A percentile compares a stretch with the other conserved stretches of the same genome.
phyloP scores from a whole-genome alignment of 2,329 filamentous ascomycete genomes.

The Alternaria consortialis region DNA sequence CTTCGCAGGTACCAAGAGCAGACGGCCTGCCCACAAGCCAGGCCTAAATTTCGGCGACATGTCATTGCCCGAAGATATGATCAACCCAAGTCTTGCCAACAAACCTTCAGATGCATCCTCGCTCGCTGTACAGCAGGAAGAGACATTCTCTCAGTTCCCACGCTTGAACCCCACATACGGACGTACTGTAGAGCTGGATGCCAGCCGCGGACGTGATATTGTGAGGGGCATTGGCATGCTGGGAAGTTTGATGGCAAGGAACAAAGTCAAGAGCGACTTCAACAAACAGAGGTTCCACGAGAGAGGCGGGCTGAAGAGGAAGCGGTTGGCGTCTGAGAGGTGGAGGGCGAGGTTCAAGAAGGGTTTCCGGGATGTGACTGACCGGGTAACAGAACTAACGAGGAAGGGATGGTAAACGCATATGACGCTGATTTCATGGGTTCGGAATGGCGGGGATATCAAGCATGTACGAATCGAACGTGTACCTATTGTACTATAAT shows the following conservation, averaged over 20 bases:
- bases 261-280: conserved; percentile 67
- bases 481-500: conserved; percentile 10
- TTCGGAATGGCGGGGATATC: background rate
- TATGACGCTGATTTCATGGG: background rate
- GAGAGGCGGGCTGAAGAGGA: conserved; percentile 77
- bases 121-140: conserved; percentile 29
- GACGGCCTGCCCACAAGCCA: conserved; percentile 7
- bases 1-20: conserved; percentile 19
- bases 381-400: conserved; percentile 73
- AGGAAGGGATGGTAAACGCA: conserved; percentile 77
- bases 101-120: conserved; percentile 24
- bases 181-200: conserved; percentile 51
- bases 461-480: conserved; percentile 1
- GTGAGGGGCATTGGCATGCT: conserved; percentile 58
- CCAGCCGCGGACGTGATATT: conserved; percentile 54
- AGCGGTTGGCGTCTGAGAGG: conserved; percentile 74
- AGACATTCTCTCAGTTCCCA: conserved; percentile 38
- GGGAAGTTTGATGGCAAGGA: conserved; percentile 56
- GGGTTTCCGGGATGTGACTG: conserved; percentile 72
- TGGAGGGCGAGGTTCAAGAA: conserved; percentile 74
- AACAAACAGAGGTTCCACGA: conserved; percentile 75
- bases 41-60: conserved; percentile 32
- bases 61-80: conserved; percentile 22
- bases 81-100: conserved; percentile 27
- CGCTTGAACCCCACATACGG: conserved; percentile 53